Percentiles rank a stretch among this genome's conserved stretches.
Evolutionary conservation across 441 rosid genomes (phyloP).

Genomic region (Omphalea diandra): DNA sequence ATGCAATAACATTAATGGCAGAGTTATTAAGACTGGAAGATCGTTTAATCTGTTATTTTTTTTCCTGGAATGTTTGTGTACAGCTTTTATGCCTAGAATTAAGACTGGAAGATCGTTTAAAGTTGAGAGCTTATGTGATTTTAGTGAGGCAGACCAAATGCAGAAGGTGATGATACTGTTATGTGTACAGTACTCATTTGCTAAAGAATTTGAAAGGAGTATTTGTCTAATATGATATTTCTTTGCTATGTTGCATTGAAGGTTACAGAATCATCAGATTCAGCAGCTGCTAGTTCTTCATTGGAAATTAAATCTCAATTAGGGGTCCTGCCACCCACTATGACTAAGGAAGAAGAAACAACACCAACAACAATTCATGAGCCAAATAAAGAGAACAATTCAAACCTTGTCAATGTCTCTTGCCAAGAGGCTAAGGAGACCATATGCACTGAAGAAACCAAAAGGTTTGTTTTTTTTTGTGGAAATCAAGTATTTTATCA

Average conservation of each 20-base stretch:
- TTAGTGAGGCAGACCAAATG: slow-evolving; percentile 58
- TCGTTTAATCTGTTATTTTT: no score
- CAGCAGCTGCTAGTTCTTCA: slow-evolving; percentile 17
- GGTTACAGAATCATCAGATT: slow-evolving; percentile 43
- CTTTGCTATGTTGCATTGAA: slow-evolving; percentile 21
- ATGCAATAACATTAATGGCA: no score
- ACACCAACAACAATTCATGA: slow-evolving; percentile 24
- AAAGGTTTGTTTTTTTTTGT: slow-evolving; percentile 47
- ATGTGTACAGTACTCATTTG: background rate
- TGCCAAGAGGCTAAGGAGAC: slow-evolving; percentile 16
- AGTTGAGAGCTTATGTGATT: slow-evolving; percentile 72
- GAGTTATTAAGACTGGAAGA: no score
- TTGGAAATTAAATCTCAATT: slow-evolving; percentile 25
- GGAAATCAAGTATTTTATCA: background rate
- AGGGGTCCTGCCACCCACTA: slow-evolving; percentile 13
- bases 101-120: slow-evolving; percentile 71
- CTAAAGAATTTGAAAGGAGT: background rate
- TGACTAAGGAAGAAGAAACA: slow-evolving; percentile 29
- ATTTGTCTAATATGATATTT: background rate
- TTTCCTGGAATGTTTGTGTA: no score
- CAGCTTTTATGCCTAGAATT: slow-evolving; percentile 88
- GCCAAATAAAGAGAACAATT: slow-evolving; percentile 21
- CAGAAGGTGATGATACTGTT: slow-evolving; percentile 41
- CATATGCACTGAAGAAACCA: slow-evolving; percentile 27
- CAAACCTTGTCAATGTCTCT: slow-evolving; percentile 13